phyloP scores from a whole-genome alignment of 1,284 basidiomycete species.

The Melampsora americana region DNA sequence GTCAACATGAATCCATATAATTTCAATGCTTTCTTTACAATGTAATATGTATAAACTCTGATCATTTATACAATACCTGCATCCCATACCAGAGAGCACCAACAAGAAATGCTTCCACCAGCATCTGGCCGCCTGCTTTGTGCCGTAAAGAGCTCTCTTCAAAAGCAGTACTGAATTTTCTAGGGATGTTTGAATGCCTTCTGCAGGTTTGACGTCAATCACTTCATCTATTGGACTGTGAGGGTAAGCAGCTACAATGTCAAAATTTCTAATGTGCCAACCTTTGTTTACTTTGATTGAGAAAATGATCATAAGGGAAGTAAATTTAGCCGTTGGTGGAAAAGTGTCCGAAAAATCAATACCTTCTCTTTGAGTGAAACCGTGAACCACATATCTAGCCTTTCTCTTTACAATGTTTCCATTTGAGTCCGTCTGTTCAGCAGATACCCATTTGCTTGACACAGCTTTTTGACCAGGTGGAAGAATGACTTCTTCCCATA shows the following conservation, averaged over 20 bases:
- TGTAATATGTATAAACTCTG: not conserved
- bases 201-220: not conserved
- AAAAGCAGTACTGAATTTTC: not conserved
- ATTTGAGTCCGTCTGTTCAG: not conserved
- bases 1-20: constrained; percentile 23
- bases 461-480: not conserved
- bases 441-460: not conserved
- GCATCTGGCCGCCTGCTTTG: constrained; percentile 6
- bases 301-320: not conserved
- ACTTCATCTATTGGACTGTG: constrained; percentile 20
- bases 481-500: not conserved
- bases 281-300: not conserved
- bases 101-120: constrained; percentile 8
- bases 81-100: not conserved
- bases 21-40: too few relatives aligned
- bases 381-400: constrained; percentile 2
- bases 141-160: constrained; percentile 14
- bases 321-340: constrained; percentile 13
- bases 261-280: not conserved
- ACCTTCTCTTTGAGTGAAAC: constrained; percentile 16
- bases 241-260: constrained; percentile 21
- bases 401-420: not conserved
- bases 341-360: constrained; percentile 12
- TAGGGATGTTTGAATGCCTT: not conserved
- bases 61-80: not conserved